Evolutionary conservation across 768 basidiomycete species (phyloP), one percentile per base, ranked within the genome.

Genomic region (Kwoniella pini): DNA sequence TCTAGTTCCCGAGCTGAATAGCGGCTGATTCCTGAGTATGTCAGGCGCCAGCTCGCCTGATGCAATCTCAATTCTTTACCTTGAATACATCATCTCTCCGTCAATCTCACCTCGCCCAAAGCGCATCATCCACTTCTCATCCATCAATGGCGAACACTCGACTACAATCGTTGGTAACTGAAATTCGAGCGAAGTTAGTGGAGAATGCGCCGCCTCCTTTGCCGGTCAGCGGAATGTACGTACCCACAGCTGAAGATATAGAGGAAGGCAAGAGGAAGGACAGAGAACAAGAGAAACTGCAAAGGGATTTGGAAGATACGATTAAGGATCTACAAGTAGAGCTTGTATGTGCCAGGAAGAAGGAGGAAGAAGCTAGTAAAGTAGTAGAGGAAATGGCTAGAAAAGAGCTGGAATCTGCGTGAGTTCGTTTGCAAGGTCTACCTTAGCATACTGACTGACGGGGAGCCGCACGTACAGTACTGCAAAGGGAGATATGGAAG

Each of bases 251-350:
- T 4, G 71, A 67, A 61, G 67, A 72, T 12, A 44, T 57, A 7
- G 74, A 72, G 39, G 70, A 68, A 44, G 43, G 55, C 42, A 69
- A 72, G 39, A 57, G 60, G 45, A 52, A 53, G 19, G 69, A 66
- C 43, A 63, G 66, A 63, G 74, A 66, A 64, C 50, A 46, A 33
- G 69, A 63, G 63, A 64, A 63, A 28, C 49, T 62, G 1, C 57
- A 56, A 21, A 58, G 63, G 28, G 66, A 76, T 62, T 58, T 77
- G 33, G 63, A 71, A 57, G 69, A 72, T 43, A 54, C 64, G 42
- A 67, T 78, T 38, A 72, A 70, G 46, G 77, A 78, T 62, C 54
- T 78, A 24, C 69, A 75, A 44, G 65, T 67, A 19, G 70, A 75
- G 45, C 54, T 78, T 12, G 58, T 58, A 12, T 70, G 69, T 59